phyloP scores from a whole-genome alignment of 2,329 filamentous ascomycete genomes.

The Botrytis squamosa region DNA sequence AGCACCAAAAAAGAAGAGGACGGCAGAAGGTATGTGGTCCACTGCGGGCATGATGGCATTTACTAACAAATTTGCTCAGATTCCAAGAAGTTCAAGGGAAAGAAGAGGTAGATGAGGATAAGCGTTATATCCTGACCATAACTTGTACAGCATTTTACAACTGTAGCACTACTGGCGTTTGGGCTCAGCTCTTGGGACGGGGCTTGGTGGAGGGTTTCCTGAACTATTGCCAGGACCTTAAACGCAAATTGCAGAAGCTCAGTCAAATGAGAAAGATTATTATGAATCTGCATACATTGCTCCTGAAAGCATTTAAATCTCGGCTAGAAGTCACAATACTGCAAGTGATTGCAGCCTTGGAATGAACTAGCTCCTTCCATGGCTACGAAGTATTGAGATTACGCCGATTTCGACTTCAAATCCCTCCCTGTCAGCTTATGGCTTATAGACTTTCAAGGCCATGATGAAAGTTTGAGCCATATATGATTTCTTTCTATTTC shows the following conservation, averaged over 20 bases:
- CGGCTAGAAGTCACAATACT: background rate
- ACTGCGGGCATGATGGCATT: background rate
- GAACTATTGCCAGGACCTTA: background rate
- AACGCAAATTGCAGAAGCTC: conserved; percentile 11
- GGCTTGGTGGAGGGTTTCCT: background rate
- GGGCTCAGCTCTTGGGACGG: background rate
- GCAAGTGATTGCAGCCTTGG: conserved; percentile 1
- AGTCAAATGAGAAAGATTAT: conserved; percentile 12
- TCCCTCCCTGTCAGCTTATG: background rate
- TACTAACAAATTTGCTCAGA: conserved; percentile 35
- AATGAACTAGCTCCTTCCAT: background rate
- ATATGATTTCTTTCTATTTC: background rate
- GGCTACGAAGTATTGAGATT: background rate
- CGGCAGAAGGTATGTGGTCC: conserved; percentile 42
- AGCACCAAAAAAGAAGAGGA: conserved; percentile 84
- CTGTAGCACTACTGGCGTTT: conserved; percentile 38
- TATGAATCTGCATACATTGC: background rate
- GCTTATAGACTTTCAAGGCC: background rate
- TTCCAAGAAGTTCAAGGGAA: conserved; percentile 47
- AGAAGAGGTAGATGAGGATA: conserved; percentile 43
- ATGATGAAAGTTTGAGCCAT: background rate
- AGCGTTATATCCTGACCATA: conserved; percentile 23
- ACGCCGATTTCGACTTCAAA: background rate
- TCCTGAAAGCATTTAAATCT: background rate
- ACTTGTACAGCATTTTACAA: conserved; percentile 32